Base-by-base conservation (phyloP, 78 protist species). In the Protostelium mycophagum region DNA sequence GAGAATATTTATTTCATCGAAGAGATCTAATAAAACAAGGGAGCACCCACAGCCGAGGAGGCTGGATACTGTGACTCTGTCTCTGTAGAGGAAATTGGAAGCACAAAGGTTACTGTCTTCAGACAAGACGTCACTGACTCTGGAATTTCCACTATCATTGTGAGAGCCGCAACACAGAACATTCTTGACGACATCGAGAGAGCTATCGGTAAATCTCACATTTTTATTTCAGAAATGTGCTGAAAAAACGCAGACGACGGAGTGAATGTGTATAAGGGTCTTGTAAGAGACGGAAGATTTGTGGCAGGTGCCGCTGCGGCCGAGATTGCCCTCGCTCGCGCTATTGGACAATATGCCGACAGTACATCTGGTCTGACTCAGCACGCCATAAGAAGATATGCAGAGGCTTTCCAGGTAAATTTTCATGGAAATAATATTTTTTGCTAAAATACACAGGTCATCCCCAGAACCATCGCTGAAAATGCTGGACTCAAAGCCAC, bases 251-350 rank as follows among this genome's bases (percentile, higher is more conserved):
- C 84, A 88, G 97, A 97, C 73, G 98, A 98, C 91, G 99, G 98
- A 63, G 97, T 99, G 88, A 97, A 97, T 90, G 95, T 90, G 28
- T 94, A 88, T 96, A 97, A 97, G 96, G 93, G 96, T 35, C 84
- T 92, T 84, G 85, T 88, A n/a, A 88, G 88, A 91, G 99, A 98
- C 92, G 93, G 92, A 38, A 88, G 98, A 31, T 92, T 98, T 83
- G 88, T 98, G 16, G 95, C 99, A 31, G 99, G 99, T 83, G 99
- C 98, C 36, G 99, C 99, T 84, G 99, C 99, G 28, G 37, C 89
- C 29, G 99, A 99, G 87, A 91, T 97, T 35, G 98, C 91, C 93
- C 92, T 97, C 1, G 95, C 99, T 25, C 38, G 91, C 0, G 83
- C 34, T 38, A 36, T 97, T 31, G 85, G 88, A 83, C 91, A 51